phyloP scores from a whole-genome alignment of 2,329 filamentous ascomycete species.

The Beauveria varroae region DNA sequence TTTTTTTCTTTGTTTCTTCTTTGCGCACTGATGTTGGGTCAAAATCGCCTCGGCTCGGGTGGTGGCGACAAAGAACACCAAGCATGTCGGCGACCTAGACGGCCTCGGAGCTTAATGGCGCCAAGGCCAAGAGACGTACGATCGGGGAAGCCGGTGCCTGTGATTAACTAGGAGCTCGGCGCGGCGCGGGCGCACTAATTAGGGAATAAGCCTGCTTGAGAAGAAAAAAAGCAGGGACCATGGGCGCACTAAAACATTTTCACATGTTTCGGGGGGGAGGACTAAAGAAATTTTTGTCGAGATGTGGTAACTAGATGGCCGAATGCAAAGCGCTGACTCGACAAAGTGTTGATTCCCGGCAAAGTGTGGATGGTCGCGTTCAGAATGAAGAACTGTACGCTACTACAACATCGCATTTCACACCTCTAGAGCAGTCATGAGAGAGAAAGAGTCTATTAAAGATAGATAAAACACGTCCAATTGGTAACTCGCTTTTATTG shows the following conservation, averaged over 20 bases:
- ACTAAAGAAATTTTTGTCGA: neutral
- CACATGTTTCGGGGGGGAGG: neutral
- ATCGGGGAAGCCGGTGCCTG: neutral
- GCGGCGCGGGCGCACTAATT: neutral
- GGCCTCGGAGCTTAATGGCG: slow-evolving; percentile 2
- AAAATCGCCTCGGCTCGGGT: slow-evolving; percentile 4
- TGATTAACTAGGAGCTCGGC: neutral
- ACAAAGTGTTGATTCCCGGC: neutral
- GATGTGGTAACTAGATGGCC: neutral
- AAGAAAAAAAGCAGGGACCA: neutral
- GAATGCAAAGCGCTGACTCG: neutral
- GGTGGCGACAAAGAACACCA: neutral
- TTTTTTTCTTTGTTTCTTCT: too few species aligned
- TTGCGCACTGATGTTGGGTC: too few species aligned
- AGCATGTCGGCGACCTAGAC: neutral
- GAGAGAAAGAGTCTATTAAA: slow-evolving; percentile 8
- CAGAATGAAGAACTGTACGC: too few species aligned
- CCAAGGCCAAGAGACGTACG: neutral
- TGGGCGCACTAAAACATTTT: slow-evolving; percentile 2
- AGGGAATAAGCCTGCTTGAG: neutral
- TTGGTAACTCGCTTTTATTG: slow-evolving; percentile 13
- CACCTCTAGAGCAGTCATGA: neutral
- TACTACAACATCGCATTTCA: too few species aligned
- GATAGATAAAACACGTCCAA: slow-evolving; percentile 9
- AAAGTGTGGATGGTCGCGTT: too few species aligned